Evolutionary conservation across 2,329 filamentous ascomycete genomes (phyloP).

Genomic region (Alternaria rosae): DNA sequence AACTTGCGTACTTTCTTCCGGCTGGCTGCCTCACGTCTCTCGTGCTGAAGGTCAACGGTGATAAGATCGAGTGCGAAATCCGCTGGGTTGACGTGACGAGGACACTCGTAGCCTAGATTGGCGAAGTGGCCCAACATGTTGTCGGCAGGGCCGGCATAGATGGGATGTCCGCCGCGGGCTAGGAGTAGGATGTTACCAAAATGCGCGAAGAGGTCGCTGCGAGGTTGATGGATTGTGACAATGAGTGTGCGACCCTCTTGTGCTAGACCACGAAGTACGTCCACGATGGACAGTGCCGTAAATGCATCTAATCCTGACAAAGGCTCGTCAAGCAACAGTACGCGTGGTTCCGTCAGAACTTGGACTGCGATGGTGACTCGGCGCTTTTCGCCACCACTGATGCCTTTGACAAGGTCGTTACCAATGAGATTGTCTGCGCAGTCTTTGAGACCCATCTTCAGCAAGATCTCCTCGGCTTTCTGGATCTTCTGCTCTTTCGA

Average conservation of each 20-base stretch:
- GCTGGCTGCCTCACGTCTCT: constrained; percentile 67
- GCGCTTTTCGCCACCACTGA: constrained; percentile 80
- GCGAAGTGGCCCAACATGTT: constrained; percentile 73
- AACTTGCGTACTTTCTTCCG: constrained; percentile 68
- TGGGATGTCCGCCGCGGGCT: constrained; percentile 71
- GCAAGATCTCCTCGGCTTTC: constrained; percentile 73
- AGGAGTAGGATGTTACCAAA: constrained; percentile 77
- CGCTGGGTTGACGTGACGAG: constrained; percentile 74
- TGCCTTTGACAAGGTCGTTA: constrained; percentile 75
- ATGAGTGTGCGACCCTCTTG: constrained; percentile 77
- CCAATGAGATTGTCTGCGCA: constrained; percentile 79
- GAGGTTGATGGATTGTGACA: constrained; percentile 79
- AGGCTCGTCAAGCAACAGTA: constrained; percentile 78
- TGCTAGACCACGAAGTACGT: constrained; percentile 73
- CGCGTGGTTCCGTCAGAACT: constrained; percentile 75
- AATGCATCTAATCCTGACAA: constrained; percentile 80
- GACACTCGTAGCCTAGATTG: constrained; percentile 68
- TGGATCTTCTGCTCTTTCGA: constrained; percentile 70
- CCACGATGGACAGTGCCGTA: constrained; percentile 74
- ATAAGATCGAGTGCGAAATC: constrained; percentile 81
- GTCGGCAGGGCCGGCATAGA: constrained; percentile 69
- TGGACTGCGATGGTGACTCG: constrained; percentile 81
- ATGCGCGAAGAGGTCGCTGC: constrained; percentile 73
- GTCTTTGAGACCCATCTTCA: constrained; percentile 80
- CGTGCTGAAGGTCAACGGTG: constrained; percentile 75